Percentiles rank a stretch among this genome's conserved stretches.
Evolutionary conservation across 225 moss, liverwort and hornwort genomes (phyloP).

Genomic region (Marchantia paleacea): DNA sequence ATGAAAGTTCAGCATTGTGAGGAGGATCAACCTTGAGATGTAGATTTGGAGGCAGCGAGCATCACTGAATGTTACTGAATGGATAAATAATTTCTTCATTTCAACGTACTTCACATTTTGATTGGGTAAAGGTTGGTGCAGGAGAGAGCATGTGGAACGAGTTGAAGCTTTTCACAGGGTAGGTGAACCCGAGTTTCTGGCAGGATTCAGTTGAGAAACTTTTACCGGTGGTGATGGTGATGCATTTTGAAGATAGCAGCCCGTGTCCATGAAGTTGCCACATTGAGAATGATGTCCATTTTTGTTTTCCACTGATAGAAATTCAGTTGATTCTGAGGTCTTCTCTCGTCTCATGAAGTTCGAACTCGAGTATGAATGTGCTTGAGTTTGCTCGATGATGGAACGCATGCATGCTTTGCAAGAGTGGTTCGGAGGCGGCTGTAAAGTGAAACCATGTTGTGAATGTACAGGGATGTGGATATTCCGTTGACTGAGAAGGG

Average conservation of each 20-base stretch:
- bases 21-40: background rate
- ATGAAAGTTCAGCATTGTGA: background rate
- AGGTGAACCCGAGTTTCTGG: background rate
- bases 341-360: too few relatives aligned
- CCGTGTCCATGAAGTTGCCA: too few relatives aligned
- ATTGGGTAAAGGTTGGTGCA: slow-evolving; percentile 18
- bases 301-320: too few relatives aligned
- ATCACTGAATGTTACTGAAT: background rate
- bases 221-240: background rate
- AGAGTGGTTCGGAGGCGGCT: too few relatives aligned
- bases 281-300: too few relatives aligned
- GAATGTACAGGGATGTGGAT: slow-evolving; percentile 66
- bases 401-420: too few relatives aligned
- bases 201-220: background rate
- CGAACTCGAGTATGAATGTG: too few relatives aligned
- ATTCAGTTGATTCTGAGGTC: too few relatives aligned
- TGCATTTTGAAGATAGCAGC: too few relatives aligned
- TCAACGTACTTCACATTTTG: background rate
- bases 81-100: too few relatives aligned
- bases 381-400: too few relatives aligned
- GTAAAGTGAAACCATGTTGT: too few relatives aligned
- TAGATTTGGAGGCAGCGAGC: background rate
- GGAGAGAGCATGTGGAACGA: slow-evolving; percentile 78
- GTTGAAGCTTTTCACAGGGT: slow-evolving; percentile 61
- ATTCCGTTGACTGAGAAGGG: slow-evolving; percentile 92